A percentile compares a stretch with the other conserved stretches of the same genome.
Evolutionary conservation across 148 eudicot genomes (phyloP).

Genomic region (Vaccinium vitisidaea): DNA sequence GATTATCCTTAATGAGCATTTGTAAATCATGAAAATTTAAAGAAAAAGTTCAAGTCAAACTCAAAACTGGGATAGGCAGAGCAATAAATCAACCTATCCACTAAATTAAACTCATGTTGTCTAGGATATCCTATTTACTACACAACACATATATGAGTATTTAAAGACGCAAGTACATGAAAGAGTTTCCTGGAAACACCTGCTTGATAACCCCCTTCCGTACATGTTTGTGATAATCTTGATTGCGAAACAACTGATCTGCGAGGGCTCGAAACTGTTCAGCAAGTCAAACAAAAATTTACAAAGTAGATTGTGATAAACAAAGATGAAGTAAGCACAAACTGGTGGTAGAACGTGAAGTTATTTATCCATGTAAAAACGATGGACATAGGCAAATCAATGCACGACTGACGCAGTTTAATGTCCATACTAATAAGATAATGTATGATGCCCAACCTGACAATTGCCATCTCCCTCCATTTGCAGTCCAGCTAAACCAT

Average conservation of each 20-base stretch:
- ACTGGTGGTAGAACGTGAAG: neutral
- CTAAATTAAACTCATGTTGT: neutral
- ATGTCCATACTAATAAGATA: neutral
- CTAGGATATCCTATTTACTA: neutral
- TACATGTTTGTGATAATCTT: slow-evolving; percentile 68
- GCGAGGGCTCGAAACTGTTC: slow-evolving; percentile 79
- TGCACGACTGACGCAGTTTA: neutral
- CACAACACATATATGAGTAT: neutral
- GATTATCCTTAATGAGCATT: neutral
- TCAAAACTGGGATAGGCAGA: neutral
- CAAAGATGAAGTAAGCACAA: neutral
- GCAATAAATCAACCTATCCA: neutral
- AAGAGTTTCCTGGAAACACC: slow-evolving; percentile 30
- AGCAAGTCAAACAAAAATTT: slow-evolving; percentile 15
- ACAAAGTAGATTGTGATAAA: neutral
- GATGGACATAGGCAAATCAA: neutral
- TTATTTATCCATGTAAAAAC: neutral
- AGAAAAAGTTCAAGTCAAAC: neutral
- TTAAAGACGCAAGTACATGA: neutral
- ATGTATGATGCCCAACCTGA: slow-evolving; percentile 47
- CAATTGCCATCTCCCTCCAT: slow-evolving; percentile 84
- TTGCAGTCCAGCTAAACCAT: slow-evolving; percentile 67
- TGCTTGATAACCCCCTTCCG: slow-evolving; percentile 67
- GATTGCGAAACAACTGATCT: slow-evolving; percentile 70
- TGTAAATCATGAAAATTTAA: neutral